Percentiles rank a stretch among this genome's conserved stretches.
Conservation (phyloP, 1,284 basidiomycete genomes). For the Hypsizygus ulmarius region DNA sequence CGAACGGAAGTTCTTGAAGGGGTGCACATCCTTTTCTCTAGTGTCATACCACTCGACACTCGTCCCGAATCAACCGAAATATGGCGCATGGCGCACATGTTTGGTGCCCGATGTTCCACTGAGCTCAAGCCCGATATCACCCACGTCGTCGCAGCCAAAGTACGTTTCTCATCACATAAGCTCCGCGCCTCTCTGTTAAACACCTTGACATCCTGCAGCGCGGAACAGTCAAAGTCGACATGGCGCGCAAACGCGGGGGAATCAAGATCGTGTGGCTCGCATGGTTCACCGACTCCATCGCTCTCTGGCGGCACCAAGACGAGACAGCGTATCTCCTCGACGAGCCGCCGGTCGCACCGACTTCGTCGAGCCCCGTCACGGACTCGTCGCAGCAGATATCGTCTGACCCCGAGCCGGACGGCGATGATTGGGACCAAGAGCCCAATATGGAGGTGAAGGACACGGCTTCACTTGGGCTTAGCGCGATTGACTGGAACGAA, state of each 20-base stretch:
- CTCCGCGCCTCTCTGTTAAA: slow-evolving; percentile 5
- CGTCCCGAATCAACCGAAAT: slow-evolving; percentile 80
- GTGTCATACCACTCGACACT: slow-evolving; percentile 86
- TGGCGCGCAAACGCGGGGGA: slow-evolving; percentile 65
- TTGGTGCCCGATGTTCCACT: slow-evolving; percentile 81
- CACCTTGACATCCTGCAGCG: slow-evolving; percentile 55
- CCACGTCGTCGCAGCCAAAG: slow-evolving; percentile 89
- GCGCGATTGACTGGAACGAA: slow-evolving; percentile 71
- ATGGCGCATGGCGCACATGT: slow-evolving; percentile 85
- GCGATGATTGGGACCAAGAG: slow-evolving; percentile 58
- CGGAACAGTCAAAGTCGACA: slow-evolving; percentile 89
- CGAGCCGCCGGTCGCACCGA: slow-evolving; percentile 33
- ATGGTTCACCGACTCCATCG: slow-evolving; percentile 88
- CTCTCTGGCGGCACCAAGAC: slow-evolving; percentile 74
- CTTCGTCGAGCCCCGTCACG: slow-evolving; percentile 45
- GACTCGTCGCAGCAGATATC: slow-evolving; percentile 53
- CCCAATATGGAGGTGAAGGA: slow-evolving; percentile 32
- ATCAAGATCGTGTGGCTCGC: slow-evolving; percentile 83
- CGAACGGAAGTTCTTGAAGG: slow-evolving; percentile 76
- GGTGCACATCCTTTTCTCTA: slow-evolving; percentile 86
- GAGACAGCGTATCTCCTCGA: slow-evolving; percentile 73
- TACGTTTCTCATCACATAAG: slow-evolving; percentile 30
- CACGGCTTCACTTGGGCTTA: slow-evolving; percentile 41
- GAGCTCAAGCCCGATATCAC: slow-evolving; percentile 73
- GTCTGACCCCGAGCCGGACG: slow-evolving; percentile 66